Base-by-base conservation (phyloP, 768 basidiomycete genomes). In the Kwoniella dendrophila region DNA sequence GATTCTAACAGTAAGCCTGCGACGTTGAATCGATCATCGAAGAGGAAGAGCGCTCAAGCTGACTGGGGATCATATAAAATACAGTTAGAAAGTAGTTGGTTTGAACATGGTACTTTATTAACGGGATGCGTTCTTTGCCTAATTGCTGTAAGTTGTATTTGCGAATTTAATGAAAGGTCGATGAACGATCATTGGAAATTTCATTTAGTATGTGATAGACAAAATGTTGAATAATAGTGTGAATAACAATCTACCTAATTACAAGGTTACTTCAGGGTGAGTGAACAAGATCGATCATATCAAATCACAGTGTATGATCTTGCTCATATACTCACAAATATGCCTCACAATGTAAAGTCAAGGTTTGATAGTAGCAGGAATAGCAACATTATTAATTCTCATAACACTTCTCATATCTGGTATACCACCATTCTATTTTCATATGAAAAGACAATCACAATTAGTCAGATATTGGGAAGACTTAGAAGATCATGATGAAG, bases 81-180 rank as follows among this genome's bases (percentile, higher is more conserved):
- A 30, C 36, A 69, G 68, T 22, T 45, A 18, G 41, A 66, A 26
- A 55, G 61, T 27, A 49, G 64, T 18, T 69, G 64, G 64, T 66
- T 69, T 38, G 61, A 66, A 43, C 68, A 69, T 59, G 62, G 58
- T 0, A 53, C 48, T 8, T 33, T 69, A 6, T 48, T 69, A 10
- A 55, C 49, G 1, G 53, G 61, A 1, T 48, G 50, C 6, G 8
- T 49, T 16, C 32, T 66, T 3, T 53, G 55, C 33, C 18, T 66
- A 10, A 41, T 38, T 16, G 41, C 68, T 51, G 68, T 69, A 20
- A 43, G 67, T 65, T 0, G 3, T 27, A 30, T 22, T 16, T 20
- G 44, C 4, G 3, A n/a, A 11, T n/a, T 45, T n/a, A 11, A 24
- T 45, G 44, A 26, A 11, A 3, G 22, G n/a, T 45, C 20, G 43